Percentiles rank a stretch among this genome's conserved stretches.
Evolutionary conservation across 495 filamentous ascomycete species (phyloP).

Genomic region (Durotheca rogersii): DNA sequence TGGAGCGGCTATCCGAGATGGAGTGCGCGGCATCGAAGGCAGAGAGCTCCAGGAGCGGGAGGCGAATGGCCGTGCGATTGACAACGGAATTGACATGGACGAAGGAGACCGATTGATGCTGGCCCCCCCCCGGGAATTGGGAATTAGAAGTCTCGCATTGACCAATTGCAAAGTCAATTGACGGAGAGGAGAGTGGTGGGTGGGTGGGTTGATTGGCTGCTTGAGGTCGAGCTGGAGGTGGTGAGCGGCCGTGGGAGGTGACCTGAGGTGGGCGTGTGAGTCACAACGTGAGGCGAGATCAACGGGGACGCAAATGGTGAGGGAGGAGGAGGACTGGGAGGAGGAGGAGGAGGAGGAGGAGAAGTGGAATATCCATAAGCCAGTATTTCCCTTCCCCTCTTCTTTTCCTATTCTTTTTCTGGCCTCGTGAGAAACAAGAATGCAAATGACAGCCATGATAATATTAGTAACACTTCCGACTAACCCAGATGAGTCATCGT

Average conservation of each 20-base stretch:
- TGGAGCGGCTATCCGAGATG: constrained; percentile 25
- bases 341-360: constrained; percentile 10
- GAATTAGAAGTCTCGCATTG: constrained; percentile 26
- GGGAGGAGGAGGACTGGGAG: constrained; percentile 2
- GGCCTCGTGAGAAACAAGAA: too few relatives aligned
- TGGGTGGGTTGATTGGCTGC: constrained; percentile 26
- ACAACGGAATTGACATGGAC: not conserved
- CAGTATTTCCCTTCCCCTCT: too few relatives aligned
- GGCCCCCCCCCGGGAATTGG: constrained; percentile 9
- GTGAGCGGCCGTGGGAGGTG: constrained; percentile 2
- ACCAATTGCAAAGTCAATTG: constrained; percentile 30
- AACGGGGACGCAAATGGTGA: constrained; percentile 6
- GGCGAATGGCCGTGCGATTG: constrained; percentile 27
- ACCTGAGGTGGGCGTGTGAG: constrained; percentile 7
- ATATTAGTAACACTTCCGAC: too few relatives aligned
- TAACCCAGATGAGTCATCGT: too few relatives aligned
- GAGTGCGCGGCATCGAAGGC: not conserved
- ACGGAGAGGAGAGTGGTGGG: constrained; percentile 14
- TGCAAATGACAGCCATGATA: too few relatives aligned
- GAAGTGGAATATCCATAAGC: not conserved
- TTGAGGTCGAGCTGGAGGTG: constrained; percentile 29
- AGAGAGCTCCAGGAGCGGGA: constrained; percentile 8
- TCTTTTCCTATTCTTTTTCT: too few relatives aligned
- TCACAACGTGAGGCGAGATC: constrained; percentile 22
- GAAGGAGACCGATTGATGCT: not conserved